Percentiles rank a stretch among this genome's conserved stretches.
These are phyloP conservation scores for Paratinospora sagittata DNA, from an alignment of 164 flowering plant genomes.

Conservation along the genomic window DNA sequence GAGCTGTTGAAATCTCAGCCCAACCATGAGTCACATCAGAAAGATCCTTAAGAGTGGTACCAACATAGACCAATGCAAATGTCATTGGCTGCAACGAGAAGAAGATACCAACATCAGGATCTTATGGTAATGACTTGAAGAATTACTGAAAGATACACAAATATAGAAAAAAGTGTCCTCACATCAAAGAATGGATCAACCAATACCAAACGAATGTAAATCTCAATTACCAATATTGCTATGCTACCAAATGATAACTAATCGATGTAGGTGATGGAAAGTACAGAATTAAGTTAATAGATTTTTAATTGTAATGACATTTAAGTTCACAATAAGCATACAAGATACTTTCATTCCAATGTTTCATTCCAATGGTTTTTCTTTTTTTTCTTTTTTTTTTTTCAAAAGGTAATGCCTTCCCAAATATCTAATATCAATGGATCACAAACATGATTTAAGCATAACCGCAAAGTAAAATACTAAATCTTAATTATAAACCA, in stretches of 20 bases:
- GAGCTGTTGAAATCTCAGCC: constrained; percentile 65
- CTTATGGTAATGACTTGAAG: background rate
- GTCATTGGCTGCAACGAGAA: constrained; percentile 70
- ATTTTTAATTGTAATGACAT: no score
- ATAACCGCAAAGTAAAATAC: no score
- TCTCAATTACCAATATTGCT: background rate
- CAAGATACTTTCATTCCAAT: no score
- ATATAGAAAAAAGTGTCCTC: background rate
- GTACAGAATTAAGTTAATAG: no score
- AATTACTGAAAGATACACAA: background rate
- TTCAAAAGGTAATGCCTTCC: no score
- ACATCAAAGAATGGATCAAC: background rate
- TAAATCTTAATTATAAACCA: background rate
- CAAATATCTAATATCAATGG: no score
- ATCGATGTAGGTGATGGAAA: no score
- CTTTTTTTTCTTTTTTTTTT: no score
- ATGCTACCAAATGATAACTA: no score
- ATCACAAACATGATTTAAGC: no score
- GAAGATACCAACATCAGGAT: constrained; percentile 11
- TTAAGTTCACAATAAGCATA: no score
- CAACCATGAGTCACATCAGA: constrained; percentile 98
- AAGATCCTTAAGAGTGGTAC: constrained; percentile 94
- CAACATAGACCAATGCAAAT: constrained; percentile 77
- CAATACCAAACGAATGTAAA: background rate
- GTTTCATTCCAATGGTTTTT: no score